Conservation (phyloP, 2,329 filamentous ascomycete genomes). For the Arthroderma sp. region DNA sequence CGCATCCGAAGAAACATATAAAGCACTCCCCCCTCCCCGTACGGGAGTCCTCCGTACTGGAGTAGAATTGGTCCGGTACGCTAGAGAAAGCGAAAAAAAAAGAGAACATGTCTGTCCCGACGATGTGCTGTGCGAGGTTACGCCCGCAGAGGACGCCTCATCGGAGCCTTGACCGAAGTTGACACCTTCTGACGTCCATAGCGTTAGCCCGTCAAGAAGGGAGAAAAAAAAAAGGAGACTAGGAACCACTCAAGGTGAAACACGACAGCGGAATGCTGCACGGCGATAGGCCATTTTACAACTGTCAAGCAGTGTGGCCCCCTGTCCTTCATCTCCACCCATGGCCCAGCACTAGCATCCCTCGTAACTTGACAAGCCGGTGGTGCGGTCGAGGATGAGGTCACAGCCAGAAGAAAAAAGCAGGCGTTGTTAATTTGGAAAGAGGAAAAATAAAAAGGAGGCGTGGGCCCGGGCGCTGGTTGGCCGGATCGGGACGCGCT, state of each 20-base stretch:
- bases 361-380: not conserved
- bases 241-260: constrained; percentile 4
- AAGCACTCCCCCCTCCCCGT: no score
- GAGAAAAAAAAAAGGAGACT: not conserved
- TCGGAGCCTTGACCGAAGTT: not conserved
- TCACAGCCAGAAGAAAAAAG: not conserved
- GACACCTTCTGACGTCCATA: constrained; percentile 1
- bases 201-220: not conserved
- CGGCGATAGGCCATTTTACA: not conserved
- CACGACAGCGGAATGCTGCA: not conserved
- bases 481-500: constrained; percentile 4
- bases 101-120: not conserved
- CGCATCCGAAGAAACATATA: no score
- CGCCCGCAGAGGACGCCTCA: not conserved
- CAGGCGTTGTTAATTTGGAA: not conserved
- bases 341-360: not conserved
- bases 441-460: not conserved
- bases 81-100: not conserved
- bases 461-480: not conserved
- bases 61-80: no score
- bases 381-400: not conserved
- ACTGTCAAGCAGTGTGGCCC: not conserved
- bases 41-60: no score
- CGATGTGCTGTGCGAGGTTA: not conserved
- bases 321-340: not conserved